These are phyloP conservation scores for Carex cristatella DNA, from an alignment of 176 grass and related monocot genomes.

Conservation along the genomic window DNA sequence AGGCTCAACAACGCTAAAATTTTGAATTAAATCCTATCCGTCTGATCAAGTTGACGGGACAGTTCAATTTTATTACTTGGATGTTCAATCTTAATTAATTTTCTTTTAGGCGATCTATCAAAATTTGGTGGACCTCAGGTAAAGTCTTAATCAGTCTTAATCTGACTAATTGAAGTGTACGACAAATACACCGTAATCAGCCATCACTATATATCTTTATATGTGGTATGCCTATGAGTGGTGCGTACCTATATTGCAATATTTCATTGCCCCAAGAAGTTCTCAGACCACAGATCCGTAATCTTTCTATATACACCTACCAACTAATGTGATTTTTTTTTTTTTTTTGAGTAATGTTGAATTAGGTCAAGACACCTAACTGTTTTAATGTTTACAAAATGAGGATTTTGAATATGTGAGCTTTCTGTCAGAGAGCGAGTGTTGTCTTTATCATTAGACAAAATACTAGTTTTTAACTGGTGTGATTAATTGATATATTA, in stretches of 20 bases:
- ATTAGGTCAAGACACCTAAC: no score
- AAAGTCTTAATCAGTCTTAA: neutral
- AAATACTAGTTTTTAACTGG: no score
- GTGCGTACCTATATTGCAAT: neutral
- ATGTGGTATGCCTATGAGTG: neutral
- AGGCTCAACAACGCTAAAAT: no score
- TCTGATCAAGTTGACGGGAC: no score
- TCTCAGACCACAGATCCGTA: neutral
- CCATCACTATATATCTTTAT: neutral
- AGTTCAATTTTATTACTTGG: neutral
- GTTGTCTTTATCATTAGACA: no score
- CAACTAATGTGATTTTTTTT: neutral
- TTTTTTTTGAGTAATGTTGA: no score
- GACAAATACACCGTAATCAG: neutral
- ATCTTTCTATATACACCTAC: neutral
- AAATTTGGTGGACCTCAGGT: neutral
- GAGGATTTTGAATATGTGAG: no score
- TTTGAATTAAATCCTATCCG: no score
- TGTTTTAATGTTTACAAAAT: no score
- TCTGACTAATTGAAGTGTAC: neutral
- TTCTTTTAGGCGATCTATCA: neutral
- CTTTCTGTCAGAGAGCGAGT: no score
- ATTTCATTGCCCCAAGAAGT: neutral
- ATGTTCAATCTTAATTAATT: neutral
- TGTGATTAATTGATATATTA: no score